Evolutionary conservation across 768 basidiomycete species (phyloP).

Genomic region (Hericium rajendrae): DNA sequence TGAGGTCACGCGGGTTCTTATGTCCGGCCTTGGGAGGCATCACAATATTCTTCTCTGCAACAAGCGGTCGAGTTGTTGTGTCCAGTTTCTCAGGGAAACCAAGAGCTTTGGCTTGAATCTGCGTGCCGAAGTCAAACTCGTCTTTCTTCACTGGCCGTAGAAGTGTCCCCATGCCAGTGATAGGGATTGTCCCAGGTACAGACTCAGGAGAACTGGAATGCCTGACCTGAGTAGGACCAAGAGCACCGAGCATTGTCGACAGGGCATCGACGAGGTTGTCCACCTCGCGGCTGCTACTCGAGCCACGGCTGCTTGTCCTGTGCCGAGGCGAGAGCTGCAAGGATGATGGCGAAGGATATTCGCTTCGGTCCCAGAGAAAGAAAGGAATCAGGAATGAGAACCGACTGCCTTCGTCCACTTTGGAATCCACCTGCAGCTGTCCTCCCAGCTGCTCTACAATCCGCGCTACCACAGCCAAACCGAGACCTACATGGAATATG

Average conservation of each 20-base stretch:
- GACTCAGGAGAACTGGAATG: background rate
- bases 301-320: conserved; percentile 4
- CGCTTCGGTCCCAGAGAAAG: conserved; percentile 25
- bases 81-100: too few species aligned
- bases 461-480: conserved; percentile 71
- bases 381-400: conserved; percentile 71
- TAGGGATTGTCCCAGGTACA: background rate
- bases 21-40: too few species aligned
- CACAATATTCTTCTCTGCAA: too few species aligned
- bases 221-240: background rate
- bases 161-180: conserved; percentile 12
- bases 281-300: background rate
- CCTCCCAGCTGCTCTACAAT: conserved; percentile 75
- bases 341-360: conserved; percentile 2
- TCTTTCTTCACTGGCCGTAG: conserved; percentile 17
- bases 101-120: background rate
- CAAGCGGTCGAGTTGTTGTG: too few species aligned
- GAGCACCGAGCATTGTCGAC: conserved; percentile 8
- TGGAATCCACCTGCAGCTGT: conserved; percentile 69
- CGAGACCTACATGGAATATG: conserved; percentile 37
- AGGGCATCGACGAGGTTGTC: conserved; percentile 19
- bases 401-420: conserved; percentile 51
- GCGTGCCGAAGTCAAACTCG: conserved; percentile 11
- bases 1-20: background rate
- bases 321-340: background rate